Conservation (phyloP, 2,329 filamentous ascomycete species). For the Fusarium staphyleae region DNA sequence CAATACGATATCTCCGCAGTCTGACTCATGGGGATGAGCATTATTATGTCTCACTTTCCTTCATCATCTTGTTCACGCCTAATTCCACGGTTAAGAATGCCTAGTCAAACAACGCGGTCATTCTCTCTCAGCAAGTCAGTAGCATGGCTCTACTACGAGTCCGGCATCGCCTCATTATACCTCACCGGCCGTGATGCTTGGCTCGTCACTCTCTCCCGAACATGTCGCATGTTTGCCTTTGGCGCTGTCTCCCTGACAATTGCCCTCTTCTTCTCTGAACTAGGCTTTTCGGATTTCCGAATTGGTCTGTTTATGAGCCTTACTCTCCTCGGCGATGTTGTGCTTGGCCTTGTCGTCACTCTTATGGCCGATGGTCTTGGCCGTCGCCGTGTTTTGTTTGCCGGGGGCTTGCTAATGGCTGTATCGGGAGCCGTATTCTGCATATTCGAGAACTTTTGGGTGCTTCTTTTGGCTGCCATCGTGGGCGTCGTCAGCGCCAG, state of each 20-base stretch:
- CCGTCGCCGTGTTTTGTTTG: constrained; percentile 59
- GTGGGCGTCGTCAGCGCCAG: constrained; percentile 68
- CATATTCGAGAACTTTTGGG: constrained; percentile 64
- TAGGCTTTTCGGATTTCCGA: constrained; percentile 62
- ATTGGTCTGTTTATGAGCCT: constrained; percentile 72
- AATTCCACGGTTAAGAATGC: constrained; percentile 1
- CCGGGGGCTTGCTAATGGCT: constrained; percentile 64
- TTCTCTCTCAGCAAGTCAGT: constrained; percentile 22
- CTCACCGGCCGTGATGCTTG: constrained; percentile 49
- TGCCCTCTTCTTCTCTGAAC: constrained; percentile 65
- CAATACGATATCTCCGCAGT: constrained; percentile 3
- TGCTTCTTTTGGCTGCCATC: constrained; percentile 63
- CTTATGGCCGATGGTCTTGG: constrained; percentile 66
- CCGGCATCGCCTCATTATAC: constrained; percentile 57
- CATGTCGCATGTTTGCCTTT: constrained; percentile 68
- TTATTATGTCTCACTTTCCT: not conserved
- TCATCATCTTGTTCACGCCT: not conserved
- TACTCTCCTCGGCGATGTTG: constrained; percentile 66
- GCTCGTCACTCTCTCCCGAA: constrained; percentile 46
- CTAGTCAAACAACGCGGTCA: not conserved
- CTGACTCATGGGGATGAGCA: not conserved
- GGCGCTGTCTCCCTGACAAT: constrained; percentile 67
- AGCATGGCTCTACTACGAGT: constrained; percentile 52
- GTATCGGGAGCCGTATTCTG: constrained; percentile 62
- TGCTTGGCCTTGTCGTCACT: constrained; percentile 63